Base-by-base conservation (phyloP, 2,329 filamentous ascomycete genomes). In the Penicillium brasilianum region DNA sequence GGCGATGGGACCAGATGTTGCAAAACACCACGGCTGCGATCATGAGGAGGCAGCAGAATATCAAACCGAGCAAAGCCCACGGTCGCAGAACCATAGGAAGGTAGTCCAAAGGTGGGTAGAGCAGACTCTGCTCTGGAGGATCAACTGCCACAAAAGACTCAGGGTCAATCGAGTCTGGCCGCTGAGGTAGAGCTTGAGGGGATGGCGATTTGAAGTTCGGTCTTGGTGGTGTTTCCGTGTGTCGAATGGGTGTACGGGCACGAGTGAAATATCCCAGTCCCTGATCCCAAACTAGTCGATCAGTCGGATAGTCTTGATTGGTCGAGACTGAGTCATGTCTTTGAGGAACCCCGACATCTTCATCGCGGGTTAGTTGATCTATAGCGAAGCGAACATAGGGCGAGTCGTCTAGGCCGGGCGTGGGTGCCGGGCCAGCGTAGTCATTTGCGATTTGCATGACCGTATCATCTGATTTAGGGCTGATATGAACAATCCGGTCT, bases 341-440 rank as follows among this genome's bases (percentile, higher is more conserved):
- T 57, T 82, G 80, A 58, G 83, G 80, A 10, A 84, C 83, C 59
- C 81, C 78, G 6, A 87, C 82, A 62, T 91, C 87, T 59, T 88
- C 88, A 70, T 90, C 87, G 51, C 90, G 84, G 6, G 92, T 96
- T 68, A 98, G 81, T 64, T 94, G 92, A 65, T 96, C 91, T 64
- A 98, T 87, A 43, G 94, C 93, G 75, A 95, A 96, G 65, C 90
- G 90, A 65, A 97, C 91, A 76, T 93, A 96, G 0, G 92, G 93
- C 9, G 88, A 90, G 71, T 96, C 90, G 71, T 97, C 93, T 41
- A 92, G 82, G 10, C 89, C 91, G 0, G 93, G 93, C 0, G 91
- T 94, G 2, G 83, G 81, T 13, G 82, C 79, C 55, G 79, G 79
- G 16, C 75, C 67, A 46, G 69, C 66, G 66, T 74, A 70, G 44